Evolutionary conservation across 176 grass and related monocot species (phyloP), one percentile per base, ranked within the genome.

Genomic region (Thinopyrum elongatum): DNA sequence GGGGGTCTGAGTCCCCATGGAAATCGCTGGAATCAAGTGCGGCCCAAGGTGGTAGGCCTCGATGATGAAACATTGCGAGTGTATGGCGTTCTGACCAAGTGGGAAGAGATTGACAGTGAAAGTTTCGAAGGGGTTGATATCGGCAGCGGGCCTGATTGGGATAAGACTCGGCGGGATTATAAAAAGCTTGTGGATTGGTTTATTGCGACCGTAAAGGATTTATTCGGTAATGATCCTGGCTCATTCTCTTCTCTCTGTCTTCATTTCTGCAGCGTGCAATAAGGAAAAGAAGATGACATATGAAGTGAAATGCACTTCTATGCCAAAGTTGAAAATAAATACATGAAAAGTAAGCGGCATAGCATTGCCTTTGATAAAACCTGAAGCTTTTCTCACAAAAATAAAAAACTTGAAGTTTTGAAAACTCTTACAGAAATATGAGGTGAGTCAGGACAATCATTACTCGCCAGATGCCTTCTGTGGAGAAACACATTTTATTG

Each of bases 101-200:
- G 84, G 80, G 74, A 86, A 53, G 19, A 33, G 55, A 72, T 28
- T 16, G 79, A 79, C 26, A 83, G 41, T 72, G 88, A 86, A 15
- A 86, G 80, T 44, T 90, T 86, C 22, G 74, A 90, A 90, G 88
- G 88, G 41, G 27, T 90, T 22, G 80, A 90, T 65, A 90, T 90
- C 42, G 88, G 88, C 57, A 90, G 74, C 0, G 80, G 88, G 36
- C 80, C 88, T 65, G 31, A 73, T 27, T 90, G 88, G 88, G 21
- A 79, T 44, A 0, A 29, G 42, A 30, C 0, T 19, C 64, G 88
- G 14, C 57, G 1, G 6, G 0, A 6, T 2, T 78, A 83, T 62
- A 59, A 79, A 78, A 1, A 6, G 21, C 25, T 4, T 0, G 84
- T 58, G 30, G 88, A 83, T 79, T 36, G 19, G 21, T 90, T 90